Percentiles rank a stretch among this genome's conserved stretches.
These are phyloP conservation scores for Ramularia endophylla DNA, from an alignment of 2,329 filamentous ascomycete species.

Conservation along the genomic window DNA sequence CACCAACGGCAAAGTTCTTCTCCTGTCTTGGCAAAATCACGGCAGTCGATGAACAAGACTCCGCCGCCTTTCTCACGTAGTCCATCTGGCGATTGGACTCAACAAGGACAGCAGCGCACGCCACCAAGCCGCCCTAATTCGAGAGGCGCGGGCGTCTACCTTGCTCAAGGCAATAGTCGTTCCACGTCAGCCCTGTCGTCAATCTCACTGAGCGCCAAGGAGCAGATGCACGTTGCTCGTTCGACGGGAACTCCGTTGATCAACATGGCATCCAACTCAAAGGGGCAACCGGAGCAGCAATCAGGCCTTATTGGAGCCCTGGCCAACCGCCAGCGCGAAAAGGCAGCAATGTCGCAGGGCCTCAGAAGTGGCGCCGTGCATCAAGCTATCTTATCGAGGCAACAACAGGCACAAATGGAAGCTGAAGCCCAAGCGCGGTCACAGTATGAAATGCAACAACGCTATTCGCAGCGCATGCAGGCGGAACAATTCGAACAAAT, in stretches of 20 bases:
- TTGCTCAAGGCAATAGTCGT: constrained; percentile 1
- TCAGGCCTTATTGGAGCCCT: constrained; percentile 68
- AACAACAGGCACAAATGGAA: constrained; percentile 43
- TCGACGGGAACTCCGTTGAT: constrained; percentile 73
- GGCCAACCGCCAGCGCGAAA: constrained; percentile 72
- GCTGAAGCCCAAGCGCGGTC: constrained; percentile 35
- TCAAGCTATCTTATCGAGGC: constrained; percentile 54
- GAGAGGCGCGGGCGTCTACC: constrained; percentile 26
- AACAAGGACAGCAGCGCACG: constrained; percentile 22
- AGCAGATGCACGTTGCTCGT: constrained; percentile 83
- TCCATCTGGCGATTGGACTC: constrained; percentile 42
- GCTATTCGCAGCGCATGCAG: constrained; percentile 22
- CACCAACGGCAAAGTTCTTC: constrained; percentile 24
- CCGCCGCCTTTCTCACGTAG: constrained; percentile 40
- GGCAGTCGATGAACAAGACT: constrained; percentile 27
- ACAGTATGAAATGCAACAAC: constrained; percentile 35
- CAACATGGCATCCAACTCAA: constrained; percentile 53
- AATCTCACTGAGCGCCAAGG: constrained; percentile 68
- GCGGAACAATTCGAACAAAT: constrained; percentile 25
- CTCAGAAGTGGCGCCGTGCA: constrained; percentile 62
- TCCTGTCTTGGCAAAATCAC: constrained; percentile 10
- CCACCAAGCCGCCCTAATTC: constrained; percentile 28
- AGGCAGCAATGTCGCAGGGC: constrained; percentile 62
- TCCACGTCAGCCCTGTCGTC: too few species aligned
- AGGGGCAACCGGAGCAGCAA: constrained; percentile 34